A percentile compares a stretch with the other conserved stretches of the same genome.
phyloP scores from a whole-genome alignment of 148 eudicot species.

The Rhododendron kiyosumense region DNA sequence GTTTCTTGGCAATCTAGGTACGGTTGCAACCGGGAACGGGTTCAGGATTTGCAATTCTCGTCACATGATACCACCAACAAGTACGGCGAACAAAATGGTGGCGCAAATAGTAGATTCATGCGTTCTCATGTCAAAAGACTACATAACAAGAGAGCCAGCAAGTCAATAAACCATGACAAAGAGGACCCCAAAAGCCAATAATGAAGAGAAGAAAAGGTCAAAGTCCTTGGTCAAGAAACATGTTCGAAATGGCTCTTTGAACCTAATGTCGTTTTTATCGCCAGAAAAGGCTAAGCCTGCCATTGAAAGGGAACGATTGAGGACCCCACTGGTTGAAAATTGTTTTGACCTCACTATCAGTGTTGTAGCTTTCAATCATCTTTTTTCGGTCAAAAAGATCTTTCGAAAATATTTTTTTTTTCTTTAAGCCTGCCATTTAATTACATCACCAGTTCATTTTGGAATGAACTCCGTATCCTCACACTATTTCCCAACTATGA shows the following conservation, averaged over 20 bases:
- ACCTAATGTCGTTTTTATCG: neutral
- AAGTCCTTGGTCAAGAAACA: constrained; percentile 6
- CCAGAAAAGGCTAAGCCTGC: neutral
- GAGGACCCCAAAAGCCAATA: neutral
- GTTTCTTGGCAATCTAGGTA: no score
- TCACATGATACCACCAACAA: no score
- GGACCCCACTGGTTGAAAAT: constrained; percentile 5
- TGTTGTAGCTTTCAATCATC: neutral
- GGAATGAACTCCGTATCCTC: no score
- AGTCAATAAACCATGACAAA: neutral
- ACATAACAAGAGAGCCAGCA: neutral
- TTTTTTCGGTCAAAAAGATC: neutral
- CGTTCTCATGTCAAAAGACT: neutral
- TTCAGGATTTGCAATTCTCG: no score
- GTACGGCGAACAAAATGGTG: neutral
- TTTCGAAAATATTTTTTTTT: no score
- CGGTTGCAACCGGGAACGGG: no score
- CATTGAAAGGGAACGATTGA: neutral
- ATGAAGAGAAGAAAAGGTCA: neutral
- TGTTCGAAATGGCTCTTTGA: neutral
- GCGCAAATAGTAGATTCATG: neutral
- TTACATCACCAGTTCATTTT: neutral
- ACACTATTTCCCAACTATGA: neutral
- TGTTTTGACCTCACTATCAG: neutral
- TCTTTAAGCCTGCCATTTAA: no score